A percentile compares a stretch with the other conserved stretches of the same genome.
phyloP scores from a whole-genome alignment of 2,329 filamentous ascomycete species.

The Stagonosporopsis chrysanthemi region DNA sequence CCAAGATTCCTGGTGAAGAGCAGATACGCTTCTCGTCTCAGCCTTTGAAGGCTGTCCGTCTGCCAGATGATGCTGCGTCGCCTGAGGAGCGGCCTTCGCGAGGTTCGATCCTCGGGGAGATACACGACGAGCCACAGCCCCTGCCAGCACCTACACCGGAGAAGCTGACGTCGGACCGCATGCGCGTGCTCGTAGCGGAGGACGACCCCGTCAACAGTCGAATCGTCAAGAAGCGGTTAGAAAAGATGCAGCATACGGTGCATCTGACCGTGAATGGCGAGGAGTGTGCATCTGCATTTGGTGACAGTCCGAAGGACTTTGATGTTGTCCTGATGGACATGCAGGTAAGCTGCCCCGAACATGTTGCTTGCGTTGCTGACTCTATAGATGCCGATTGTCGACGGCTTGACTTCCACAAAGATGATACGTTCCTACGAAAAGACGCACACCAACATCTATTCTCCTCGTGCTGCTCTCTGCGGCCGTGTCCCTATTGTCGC shows the following conservation, averaged over 20 bases:
- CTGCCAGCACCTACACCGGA: conserved; percentile 17
- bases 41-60: conserved; percentile 55
- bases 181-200: conserved; percentile 80
- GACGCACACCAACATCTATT: conserved; percentile 61
- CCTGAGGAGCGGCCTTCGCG: conserved; percentile 28
- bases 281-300: conserved; percentile 77
- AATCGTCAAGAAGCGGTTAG: conserved; percentile 79
- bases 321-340: conserved; percentile 92
- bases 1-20: conserved; percentile 52
- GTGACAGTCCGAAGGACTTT: conserved; percentile 67
- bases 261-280: conserved; percentile 81
- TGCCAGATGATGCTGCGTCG: conserved; percentile 53
- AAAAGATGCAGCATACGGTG: conserved; percentile 77
- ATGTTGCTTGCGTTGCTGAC: conserved; percentile 9
- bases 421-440: conserved; percentile 80
- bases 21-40: conserved; percentile 51
- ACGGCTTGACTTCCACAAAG: conserved; percentile 81
- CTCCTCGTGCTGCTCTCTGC: conserved; percentile 65
- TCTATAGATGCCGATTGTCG: conserved; percentile 85
- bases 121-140: conserved; percentile 29
- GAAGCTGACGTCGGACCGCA: conserved; percentile 50
- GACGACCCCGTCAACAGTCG: conserved; percentile 89
- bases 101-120: conserved; percentile 37
- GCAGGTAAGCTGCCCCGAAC: conserved; percentile 66
- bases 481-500: conserved; percentile 82